Conservation (phyloP, 1,139 yeast species). For the Kurtzmaniella quercitrusa region DNA sequence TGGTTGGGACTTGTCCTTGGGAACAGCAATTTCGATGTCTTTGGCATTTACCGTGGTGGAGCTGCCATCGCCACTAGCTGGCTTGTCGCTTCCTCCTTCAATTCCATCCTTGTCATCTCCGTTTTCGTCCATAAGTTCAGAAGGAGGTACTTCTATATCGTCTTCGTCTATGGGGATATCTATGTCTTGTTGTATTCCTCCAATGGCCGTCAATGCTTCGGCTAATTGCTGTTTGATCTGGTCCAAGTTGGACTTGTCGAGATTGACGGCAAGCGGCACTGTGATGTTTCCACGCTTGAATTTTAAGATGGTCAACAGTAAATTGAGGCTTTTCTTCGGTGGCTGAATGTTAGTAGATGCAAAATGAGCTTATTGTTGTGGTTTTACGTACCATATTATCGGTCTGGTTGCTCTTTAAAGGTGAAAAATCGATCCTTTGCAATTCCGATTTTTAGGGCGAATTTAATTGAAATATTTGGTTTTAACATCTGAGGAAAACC, state of each 20-base stretch:
- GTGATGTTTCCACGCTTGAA: conserved; percentile 42
- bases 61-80: conserved; percentile 13
- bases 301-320: conserved; percentile 30
- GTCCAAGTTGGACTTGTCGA: neutral
- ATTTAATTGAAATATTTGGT: too few relatives aligned
- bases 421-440: too few relatives aligned
- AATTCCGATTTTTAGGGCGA: too few relatives aligned
- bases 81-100: conserved; percentile 4
- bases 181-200: conserved; percentile 35
- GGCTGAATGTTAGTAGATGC: conserved; percentile 30
- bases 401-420: too few relatives aligned
- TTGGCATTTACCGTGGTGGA: neutral
- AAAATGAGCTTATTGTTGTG: too few relatives aligned
- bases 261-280: conserved; percentile 35
- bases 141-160: conserved; percentile 26
- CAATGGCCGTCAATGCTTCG: conserved; percentile 39
- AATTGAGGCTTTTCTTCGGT: conserved; percentile 20
- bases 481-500: too few relatives aligned
- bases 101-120: conserved; percentile 9
- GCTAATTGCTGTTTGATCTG: conserved; percentile 22
- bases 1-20: conserved; percentile 36
- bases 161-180: conserved; percentile 13
- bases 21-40: conserved; percentile 33
- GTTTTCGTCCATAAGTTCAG: conserved; percentile 24
- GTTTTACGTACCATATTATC: too few relatives aligned